These are phyloP conservation scores for Meyerozyma sp. DNA, from an alignment of 1,139 yeast species.

Conservation along the genomic window DNA sequence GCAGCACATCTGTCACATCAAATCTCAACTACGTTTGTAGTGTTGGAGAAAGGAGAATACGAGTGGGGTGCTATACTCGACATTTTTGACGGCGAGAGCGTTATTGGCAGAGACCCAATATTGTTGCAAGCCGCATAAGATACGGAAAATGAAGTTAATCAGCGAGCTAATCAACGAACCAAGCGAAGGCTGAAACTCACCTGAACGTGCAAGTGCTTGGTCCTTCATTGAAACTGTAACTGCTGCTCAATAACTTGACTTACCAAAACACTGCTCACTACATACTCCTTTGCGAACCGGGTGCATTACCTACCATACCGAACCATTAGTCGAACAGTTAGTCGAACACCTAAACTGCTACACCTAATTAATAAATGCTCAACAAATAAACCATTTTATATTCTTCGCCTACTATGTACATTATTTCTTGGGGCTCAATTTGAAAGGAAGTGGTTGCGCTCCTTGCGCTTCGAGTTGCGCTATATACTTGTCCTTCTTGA, in stretches of 20 bases:
- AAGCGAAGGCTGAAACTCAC: too few relatives aligned
- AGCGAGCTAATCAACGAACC: too few relatives aligned
- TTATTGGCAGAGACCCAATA: slow-evolving; percentile 29
- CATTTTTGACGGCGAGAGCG: slow-evolving; percentile 19
- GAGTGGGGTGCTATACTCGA: slow-evolving; percentile 78
- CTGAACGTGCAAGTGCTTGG: too few relatives aligned
- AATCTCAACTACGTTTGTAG: slow-evolving; percentile 49
- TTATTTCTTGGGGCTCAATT: slow-evolving; percentile 22
- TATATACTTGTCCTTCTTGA: slow-evolving; percentile 37
- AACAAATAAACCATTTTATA: background rate
- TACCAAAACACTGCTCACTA: too few relatives aligned
- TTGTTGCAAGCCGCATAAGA: slow-evolving; percentile 3
- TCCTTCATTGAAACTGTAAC: too few relatives aligned
- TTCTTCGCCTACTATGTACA: slow-evolving; percentile 4
- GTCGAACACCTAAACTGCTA: too few relatives aligned
- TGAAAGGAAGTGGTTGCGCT: slow-evolving; percentile 44
- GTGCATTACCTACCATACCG: too few relatives aligned
- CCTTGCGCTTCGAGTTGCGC: slow-evolving; percentile 42
- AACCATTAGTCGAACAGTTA: too few relatives aligned
- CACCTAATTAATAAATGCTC: too few relatives aligned
- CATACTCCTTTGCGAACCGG: too few relatives aligned
- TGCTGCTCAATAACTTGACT: too few relatives aligned
- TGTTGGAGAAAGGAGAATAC: slow-evolving; percentile 67
- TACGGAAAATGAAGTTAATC: background rate
- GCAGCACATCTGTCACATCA: slow-evolving; percentile 35